Base-by-base conservation (phyloP, 2,329 filamentous ascomycete species). In the Claviceps capensis region DNA sequence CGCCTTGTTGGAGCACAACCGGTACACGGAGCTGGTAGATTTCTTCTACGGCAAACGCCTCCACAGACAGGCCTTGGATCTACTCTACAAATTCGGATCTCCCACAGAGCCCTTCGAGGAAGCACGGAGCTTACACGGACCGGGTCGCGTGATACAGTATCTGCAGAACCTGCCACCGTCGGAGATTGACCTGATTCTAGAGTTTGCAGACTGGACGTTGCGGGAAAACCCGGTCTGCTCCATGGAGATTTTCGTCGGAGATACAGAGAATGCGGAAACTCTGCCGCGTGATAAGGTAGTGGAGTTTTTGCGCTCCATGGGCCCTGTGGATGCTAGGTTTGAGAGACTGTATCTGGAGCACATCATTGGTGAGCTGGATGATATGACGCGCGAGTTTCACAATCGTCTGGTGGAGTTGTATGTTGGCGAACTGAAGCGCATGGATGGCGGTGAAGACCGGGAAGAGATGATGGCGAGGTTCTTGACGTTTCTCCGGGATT, bases 31-130 rank as follows among this genome's bases (percentile, higher is more conserved):
- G 68, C 73, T 98, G 1, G 89, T 98, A n/a, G 91, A 97, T 65
- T 98, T 98, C 64, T 83, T 97, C 59, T 88, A 94, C 61, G 93
- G 93, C 56, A 98, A 98, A 71, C 90, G 85, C 65, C 76, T 97
- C 42, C 93, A 98, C 67, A 81, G 84, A 17, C 83, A 94, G 62
- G 91, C 93, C 0, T 71, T 98, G 17, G 85, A 88, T 57, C 71
- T 96, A 34, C 75, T 98, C 1, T 79, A 81, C 59, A 85, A 83
- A 56, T 96, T 96, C 59, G 91, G 91, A 17, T 78, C 78, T 30
- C 73, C 76, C 2, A 66, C 74, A 30, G 67, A 72, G 53, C 71
- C 72, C 9, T 71, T 77, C 52, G 72, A 76, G 46, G 69, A 69
- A 2, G 73, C 76, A 0, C 75, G 75, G 2, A 66, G 67, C 4